Percentiles rank a stretch among this genome's conserved stretches.
Evolutionary conservation across 345 rosid species (phyloP).

Genomic region (Rhodomyrtus tomentosa): DNA sequence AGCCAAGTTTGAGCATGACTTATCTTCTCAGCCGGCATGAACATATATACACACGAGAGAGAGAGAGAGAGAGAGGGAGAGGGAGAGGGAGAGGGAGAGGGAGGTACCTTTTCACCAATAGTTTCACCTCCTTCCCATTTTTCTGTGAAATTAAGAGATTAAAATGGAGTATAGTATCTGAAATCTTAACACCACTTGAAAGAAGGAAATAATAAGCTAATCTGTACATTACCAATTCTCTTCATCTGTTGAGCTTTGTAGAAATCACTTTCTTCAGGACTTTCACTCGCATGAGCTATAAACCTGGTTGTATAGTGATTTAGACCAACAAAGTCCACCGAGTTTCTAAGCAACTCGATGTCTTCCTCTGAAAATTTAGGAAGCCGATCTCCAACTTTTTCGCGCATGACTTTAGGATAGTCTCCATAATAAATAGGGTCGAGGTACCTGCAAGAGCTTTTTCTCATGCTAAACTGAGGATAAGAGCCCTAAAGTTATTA

Average conservation of each 20-base stretch:
- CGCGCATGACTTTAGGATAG: constrained; percentile 68
- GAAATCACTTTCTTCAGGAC: constrained; percentile 30
- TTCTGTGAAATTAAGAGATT: constrained; percentile 20
- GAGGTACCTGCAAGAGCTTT: constrained; percentile 41
- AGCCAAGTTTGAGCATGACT: neutral
- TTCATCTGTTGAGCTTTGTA: constrained; percentile 54
- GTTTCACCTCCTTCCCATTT: constrained; percentile 67
- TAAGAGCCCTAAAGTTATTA: neutral
- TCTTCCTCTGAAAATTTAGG: constrained; percentile 72
- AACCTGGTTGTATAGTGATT: constrained; percentile 87
- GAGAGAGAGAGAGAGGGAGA: neutral
- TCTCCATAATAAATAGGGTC: constrained; percentile 74
- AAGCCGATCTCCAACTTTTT: constrained; percentile 49
- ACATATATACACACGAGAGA: neutral
- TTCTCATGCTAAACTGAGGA: neutral
- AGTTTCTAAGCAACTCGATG: constrained; percentile 36
- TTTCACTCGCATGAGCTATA: constrained; percentile 36
- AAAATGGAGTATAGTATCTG: neutral
- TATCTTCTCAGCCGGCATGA: neutral
- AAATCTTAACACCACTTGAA: neutral
- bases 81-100: neutral
- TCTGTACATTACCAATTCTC: constrained; percentile 40
- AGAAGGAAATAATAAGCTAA: neutral
- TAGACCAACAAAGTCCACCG: constrained; percentile 74
- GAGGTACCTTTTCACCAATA: constrained; percentile 68